A percentile compares a stretch with the other conserved stretches of the same genome.
These are phyloP conservation scores for Kwoniella sp. DNA, from an alignment of 768 basidiomycete species.

Conservation along the genomic window DNA sequence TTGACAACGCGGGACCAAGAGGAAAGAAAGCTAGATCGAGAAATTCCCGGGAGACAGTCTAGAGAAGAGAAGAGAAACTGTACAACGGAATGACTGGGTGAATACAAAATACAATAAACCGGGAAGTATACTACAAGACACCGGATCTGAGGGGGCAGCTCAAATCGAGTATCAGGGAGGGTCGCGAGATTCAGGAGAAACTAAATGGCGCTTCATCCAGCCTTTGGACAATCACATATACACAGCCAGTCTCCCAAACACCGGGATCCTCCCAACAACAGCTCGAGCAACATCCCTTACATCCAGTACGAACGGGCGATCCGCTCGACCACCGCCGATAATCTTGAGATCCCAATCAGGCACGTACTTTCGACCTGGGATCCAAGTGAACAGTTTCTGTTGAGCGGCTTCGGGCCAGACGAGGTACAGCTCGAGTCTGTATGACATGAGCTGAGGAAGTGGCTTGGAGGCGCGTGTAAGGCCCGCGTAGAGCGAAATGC, in stretches of 20 bases:
- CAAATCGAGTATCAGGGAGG: no score
- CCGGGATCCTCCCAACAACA: conserved; percentile 11
- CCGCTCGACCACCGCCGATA: not conserved
- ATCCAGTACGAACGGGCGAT: conserved; percentile 10
- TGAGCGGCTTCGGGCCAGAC: conserved; percentile 7
- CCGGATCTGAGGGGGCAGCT: no score
- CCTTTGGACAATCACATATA: conserved; percentile 14
- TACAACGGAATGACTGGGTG: no score
- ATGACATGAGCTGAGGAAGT: conserved; percentile 14
- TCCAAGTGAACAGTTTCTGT: conserved; percentile 4
- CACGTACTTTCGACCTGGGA: conserved; percentile 19
- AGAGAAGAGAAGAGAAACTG: no score
- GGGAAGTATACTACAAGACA: no score
- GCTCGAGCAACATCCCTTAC: conserved; percentile 7
- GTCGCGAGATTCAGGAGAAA: no score
- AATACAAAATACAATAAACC: no score
- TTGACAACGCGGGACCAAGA: not conserved
- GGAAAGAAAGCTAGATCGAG: no score
- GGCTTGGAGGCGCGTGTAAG: not conserved
- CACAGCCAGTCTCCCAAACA: conserved; percentile 16
- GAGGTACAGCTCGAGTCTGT: conserved; percentile 14
- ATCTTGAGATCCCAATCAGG: conserved; percentile 24
- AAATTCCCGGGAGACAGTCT: no score
- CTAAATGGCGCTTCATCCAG: no score
- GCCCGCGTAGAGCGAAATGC: not conserved